Evolutionary conservation across 148 eudicot genomes (phyloP).

Genomic region (Talinum fruticosum): DNA sequence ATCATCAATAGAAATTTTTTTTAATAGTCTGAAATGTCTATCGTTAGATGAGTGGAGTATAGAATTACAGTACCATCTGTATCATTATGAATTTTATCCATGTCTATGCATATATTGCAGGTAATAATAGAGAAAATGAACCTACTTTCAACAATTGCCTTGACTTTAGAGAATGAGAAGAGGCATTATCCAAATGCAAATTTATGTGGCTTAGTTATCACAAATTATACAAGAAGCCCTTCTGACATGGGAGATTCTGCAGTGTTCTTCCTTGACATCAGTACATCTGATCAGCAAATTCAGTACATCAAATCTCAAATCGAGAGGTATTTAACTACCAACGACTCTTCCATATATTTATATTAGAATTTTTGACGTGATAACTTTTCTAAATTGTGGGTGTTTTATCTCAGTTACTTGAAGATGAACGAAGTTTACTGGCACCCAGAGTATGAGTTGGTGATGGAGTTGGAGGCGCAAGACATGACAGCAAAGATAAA

Average conservation of each 20-base stretch:
- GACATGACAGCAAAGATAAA: slow-evolving; percentile 36
- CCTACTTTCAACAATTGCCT: slow-evolving; percentile 19
- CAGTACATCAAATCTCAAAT: not conserved
- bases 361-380: no score
- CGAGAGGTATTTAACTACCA: not conserved
- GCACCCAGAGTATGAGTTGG: slow-evolving; percentile 40
- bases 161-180: slow-evolving; percentile 23
- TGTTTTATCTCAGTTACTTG: slow-evolving; percentile 8
- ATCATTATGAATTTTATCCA: no score
- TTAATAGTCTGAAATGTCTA: no score
- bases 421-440: slow-evolving; percentile 1
- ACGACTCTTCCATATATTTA: no score
- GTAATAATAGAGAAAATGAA: slow-evolving; percentile 21
- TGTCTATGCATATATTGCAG: not conserved
- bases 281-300: not conserved
- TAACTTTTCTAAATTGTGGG: no score
- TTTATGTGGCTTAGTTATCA: slow-evolving; percentile 9
- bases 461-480: slow-evolving; percentile 34
- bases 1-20: no score
- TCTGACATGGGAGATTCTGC: slow-evolving; percentile 18
- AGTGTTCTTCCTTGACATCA: not conserved
- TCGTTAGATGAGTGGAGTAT: no score
- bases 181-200: slow-evolving; percentile 22
- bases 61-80: no score
- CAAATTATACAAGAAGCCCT: slow-evolving; percentile 26